Conservation (phyloP, 257 asterid species). For the Dorcoceras hygrometricum region DNA sequence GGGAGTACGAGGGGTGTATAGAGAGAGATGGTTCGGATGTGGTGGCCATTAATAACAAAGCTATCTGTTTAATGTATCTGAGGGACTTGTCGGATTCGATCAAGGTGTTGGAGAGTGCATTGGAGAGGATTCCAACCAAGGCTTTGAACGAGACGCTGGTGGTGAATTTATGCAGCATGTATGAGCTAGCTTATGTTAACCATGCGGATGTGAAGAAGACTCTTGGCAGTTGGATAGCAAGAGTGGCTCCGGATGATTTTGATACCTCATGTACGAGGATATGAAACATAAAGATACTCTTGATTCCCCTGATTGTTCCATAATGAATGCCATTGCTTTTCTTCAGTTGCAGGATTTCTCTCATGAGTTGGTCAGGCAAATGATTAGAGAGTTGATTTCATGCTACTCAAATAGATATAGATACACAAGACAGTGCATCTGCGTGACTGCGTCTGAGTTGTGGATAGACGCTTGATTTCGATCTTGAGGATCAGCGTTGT, state of each 20-base stretch:
- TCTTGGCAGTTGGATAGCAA: constrained; percentile 88
- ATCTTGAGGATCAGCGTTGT: too few species aligned
- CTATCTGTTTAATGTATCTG: constrained; percentile 93
- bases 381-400: too few species aligned
- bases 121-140: constrained; percentile 90
- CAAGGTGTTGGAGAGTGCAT: constrained; percentile 84
- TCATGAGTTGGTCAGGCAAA: too few species aligned
- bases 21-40: constrained; percentile 79
- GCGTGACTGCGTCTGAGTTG: too few species aligned
- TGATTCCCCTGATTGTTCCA: constrained; percentile 14
- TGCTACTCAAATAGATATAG: too few species aligned
- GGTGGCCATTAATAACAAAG: constrained; percentile 89
- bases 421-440: too few species aligned
- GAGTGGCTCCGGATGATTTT: constrained; percentile 98
- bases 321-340: constrained; percentile 1
- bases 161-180: constrained; percentile 95
- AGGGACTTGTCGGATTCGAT: constrained; percentile 94
- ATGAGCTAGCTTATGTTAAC: constrained; percentile 91
- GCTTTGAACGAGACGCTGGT: constrained; percentile 88
- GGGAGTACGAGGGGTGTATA: constrained; percentile 86
- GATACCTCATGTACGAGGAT: constrained; percentile 81
- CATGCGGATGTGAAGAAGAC: constrained; percentile 85
- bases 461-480: too few species aligned
- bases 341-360: neutral
- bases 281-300: too few species aligned